Base-by-base conservation (phyloP, 805 yeast species). In the Starmerella cellae region DNA sequence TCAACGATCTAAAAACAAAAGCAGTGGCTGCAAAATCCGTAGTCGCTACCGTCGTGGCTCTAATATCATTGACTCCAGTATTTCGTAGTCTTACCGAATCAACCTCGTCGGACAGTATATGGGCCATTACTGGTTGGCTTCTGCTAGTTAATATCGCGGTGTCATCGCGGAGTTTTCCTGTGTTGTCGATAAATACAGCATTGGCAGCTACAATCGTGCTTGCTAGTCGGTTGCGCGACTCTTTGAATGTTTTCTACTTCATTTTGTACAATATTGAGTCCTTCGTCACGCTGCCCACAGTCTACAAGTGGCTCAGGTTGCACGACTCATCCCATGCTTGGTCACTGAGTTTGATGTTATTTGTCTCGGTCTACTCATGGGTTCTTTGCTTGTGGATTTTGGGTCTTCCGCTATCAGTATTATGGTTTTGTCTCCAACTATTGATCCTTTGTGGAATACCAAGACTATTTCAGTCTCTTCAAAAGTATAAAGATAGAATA, bases 61-160 rank as follows among this genome's bases (percentile, higher is more conserved):
- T 87, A 32, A 64, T 84, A 33, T 77, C 91, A 1, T 66, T 88
- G 34, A 81, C 96, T 0, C 98, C 98, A 0, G 88, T 91, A 1
- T 69, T 91, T 38, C 80, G 82, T 52, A 84, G 95, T 0, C 67
- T 91, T 34, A 84, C 95, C 0, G 75, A 77, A 53, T 80, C 95
- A 0, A 84, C 95, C 0, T 75, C 95, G 0, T 79, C 91, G 0
- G 97, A 91, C 63, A 83, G 95, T 14, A 84, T 91, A 46, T 88
- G 97, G 96, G 85, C 94, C 0, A 61, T 91, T 4, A 74, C 93
- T 6, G 75, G 79, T 37, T 79, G 95, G 77, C 65, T 91, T 14
- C 76, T 82, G 26, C 52, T 83, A 10, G 63, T 77, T 35, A 84
- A 84, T 53, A 63, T 85, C 2, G 77, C 21, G 68, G 77, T 52